phyloP scores from a whole-genome alignment of 805 yeast species.

The Ogataea kodamae region DNA sequence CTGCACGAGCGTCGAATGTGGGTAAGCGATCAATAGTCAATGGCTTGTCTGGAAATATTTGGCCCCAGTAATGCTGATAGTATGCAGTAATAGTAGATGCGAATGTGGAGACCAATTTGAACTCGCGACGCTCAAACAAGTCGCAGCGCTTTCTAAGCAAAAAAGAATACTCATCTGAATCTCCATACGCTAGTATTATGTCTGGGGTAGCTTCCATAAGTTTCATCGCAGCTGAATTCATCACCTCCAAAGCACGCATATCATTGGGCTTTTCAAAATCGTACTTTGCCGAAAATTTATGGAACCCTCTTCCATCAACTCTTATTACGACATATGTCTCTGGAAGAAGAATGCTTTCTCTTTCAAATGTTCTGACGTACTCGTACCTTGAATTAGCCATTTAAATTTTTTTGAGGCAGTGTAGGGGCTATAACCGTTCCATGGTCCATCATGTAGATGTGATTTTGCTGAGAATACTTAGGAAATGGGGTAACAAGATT shows the following conservation, averaged over 20 bases:
- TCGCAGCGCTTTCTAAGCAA: constrained; percentile 60
- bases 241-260: constrained; percentile 63
- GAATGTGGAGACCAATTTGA: constrained; percentile 76
- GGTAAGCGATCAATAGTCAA: constrained; percentile 54
- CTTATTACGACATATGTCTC: constrained; percentile 80
- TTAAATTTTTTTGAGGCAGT: constrained; percentile 6
- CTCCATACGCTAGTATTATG: constrained; percentile 82
- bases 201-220: constrained; percentile 68
- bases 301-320: constrained; percentile 93
- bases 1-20: constrained; percentile 88
- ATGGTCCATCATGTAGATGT: no score
- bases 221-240: constrained; percentile 75
- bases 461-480: no score
- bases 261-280: constrained; percentile 88
- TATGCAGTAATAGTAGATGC: constrained; percentile 78
- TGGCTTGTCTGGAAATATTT: constrained; percentile 49
- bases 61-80: constrained; percentile 67
- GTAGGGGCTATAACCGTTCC: no score
- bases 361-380: constrained; percentile 80
- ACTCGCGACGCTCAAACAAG: constrained; percentile 78
- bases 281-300: constrained; percentile 72
- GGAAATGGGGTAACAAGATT: no score
- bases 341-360: constrained; percentile 67
- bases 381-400: constrained; percentile 89
- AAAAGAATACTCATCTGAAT: constrained; percentile 91